Base-by-base conservation (phyloP, 345 rosid species). In the Hibiscus trionum region DNA sequence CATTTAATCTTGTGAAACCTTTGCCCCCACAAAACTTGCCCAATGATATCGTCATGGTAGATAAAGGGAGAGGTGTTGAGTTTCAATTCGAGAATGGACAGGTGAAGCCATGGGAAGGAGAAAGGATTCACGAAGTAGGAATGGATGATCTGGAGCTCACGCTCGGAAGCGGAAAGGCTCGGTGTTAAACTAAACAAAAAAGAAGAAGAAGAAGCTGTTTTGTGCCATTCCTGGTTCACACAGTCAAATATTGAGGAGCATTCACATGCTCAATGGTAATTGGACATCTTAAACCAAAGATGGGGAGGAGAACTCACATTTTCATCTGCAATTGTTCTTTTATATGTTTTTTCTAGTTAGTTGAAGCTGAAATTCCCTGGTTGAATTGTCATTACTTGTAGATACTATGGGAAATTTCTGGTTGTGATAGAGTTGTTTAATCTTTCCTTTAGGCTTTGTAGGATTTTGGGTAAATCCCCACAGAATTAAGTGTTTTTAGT, bases 381-480 rank as follows among this genome's bases (percentile, higher is more conserved):
- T 71, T 63, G 35, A 77, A 61, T 49, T 56, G 77, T 72, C 74
- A 82, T 81, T 80, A 71, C 79, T 61, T 84, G 91, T 89, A 87
- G 91, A 89, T 89, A 84, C 65, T 33, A 72, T 74, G 81, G 73
- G 61, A 64, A 77, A 69, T 77, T 73, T 76, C 53, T 24, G 56
- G 70, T 70, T 78, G 74, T 46, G 68, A 49, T 63, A 31, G 73
- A 75, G 73, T 53, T 66, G 64, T 73, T 66, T 42, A 35, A 55
- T 42, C 37, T 61, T 33, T 62, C 73, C 58, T 57, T 3, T 15
- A 37, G 42, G 42, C 42, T 37, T 16, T 50, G 16, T 70, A 70
- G 73, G 46, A 26, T 62, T 50, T 78, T 72, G 29, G 60, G 71
- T 66, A 69, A 69, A 76, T 70, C 77, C 73, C 47, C 55, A 66